Percentiles rank a stretch among this genome's conserved stretches.
These are phyloP conservation scores for Ajuga chamaepitys DNA, from an alignment of 257 asterid species.

Conservation along the genomic window DNA sequence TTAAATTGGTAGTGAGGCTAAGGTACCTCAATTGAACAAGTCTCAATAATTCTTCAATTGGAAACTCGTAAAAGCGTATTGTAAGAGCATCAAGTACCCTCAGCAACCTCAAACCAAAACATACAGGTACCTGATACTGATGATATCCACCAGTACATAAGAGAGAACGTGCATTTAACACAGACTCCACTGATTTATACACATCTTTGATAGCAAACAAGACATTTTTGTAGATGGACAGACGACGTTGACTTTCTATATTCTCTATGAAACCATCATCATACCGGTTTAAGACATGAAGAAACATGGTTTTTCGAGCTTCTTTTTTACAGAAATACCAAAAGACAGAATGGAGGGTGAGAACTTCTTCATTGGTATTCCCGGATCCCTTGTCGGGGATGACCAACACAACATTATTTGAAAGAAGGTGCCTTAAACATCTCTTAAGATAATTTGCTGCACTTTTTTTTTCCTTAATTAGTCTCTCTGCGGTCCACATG, in stretches of 20 bases:
- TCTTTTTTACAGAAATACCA: neutral
- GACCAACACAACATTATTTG: neutral
- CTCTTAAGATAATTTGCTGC: neutral
- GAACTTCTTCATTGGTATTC: neutral
- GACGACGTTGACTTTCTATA: neutral
- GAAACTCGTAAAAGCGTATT: constrained; percentile 8
- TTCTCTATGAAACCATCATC: neutral
- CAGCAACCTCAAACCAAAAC: neutral
- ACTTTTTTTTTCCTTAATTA: neutral
- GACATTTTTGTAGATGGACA: too few relatives aligned
- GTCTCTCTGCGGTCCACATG: neutral
- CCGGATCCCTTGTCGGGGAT: too few relatives aligned
- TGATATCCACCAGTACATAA: neutral
- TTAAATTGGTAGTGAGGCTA: neutral
- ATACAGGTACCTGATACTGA: too few relatives aligned
- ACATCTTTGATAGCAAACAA: too few relatives aligned
- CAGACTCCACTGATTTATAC: neutral
- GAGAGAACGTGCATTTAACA: neutral
- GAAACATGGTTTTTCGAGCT: too few relatives aligned
- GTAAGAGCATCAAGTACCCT: constrained; percentile 11
- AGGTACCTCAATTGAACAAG: constrained; percentile 7
- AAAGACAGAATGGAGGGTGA: neutral
- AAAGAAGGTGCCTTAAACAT: neutral
- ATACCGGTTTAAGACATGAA: neutral
- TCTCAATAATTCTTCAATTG: neutral